Percentiles rank a stretch among this genome's conserved stretches.
phyloP scores from a whole-genome alignment of 179 eudicot species.

The Heliamphora pulchella region DNA sequence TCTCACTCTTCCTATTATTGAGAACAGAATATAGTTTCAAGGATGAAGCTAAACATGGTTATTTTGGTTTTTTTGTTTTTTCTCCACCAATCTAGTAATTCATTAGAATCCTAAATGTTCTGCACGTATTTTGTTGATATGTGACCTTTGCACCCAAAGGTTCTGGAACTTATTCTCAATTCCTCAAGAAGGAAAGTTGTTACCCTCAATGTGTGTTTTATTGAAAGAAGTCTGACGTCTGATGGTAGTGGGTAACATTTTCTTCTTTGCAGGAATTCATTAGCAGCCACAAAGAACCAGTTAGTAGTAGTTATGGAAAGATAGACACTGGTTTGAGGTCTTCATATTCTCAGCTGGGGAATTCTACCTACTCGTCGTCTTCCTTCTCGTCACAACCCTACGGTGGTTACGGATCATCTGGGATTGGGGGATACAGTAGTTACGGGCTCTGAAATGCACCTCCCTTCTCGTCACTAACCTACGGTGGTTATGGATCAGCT shows the following conservation, averaged over 20 bases:
- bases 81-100: no score
- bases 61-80: no score
- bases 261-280: conserved; percentile 34
- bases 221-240: no score
- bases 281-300: conserved; percentile 36
- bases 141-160: not conserved
- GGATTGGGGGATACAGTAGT: conserved; percentile 35
- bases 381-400: conserved; percentile 32
- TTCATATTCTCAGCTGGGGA: conserved; percentile 36
- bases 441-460: conserved; percentile 41
- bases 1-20: no score
- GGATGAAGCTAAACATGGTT: no score
- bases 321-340: conserved; percentile 35
- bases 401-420: conserved; percentile 43
- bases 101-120: no score
- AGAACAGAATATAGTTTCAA: no score
- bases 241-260: not conserved
- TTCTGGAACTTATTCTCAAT: not conserved
- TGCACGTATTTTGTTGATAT: no score
- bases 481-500: conserved; percentile 42
- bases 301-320: conserved; percentile 32
- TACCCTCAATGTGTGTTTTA: no score
- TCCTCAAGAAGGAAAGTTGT: not conserved
- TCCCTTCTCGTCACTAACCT: conserved; percentile 29
- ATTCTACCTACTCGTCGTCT: conserved; percentile 31